phyloP scores from a whole-genome alignment of 2,329 filamentous ascomycete species.

The Aspergillus puulaauensis region DNA sequence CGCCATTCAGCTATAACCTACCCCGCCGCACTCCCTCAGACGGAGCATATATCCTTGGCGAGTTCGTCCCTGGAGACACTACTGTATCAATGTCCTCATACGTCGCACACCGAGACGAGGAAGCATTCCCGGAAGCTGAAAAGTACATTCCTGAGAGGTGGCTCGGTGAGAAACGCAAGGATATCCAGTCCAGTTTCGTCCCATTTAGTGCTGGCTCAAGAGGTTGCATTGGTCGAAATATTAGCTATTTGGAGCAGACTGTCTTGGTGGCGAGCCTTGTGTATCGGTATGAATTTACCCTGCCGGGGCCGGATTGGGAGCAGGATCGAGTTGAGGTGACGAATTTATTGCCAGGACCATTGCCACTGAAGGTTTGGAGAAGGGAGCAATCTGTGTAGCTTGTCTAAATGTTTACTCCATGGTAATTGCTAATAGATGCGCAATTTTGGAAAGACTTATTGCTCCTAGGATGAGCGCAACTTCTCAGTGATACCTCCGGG shows the following conservation, averaged over 20 bases:
- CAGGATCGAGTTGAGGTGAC: slow-evolving; percentile 26
- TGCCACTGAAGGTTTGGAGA: slow-evolving; percentile 33
- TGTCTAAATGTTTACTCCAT: too few species aligned
- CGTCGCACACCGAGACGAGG: slow-evolving; percentile 36
- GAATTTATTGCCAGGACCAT: slow-evolving; percentile 30
- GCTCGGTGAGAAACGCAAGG: slow-evolving; percentile 41
- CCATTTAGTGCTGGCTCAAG: slow-evolving; percentile 42
- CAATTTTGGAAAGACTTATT: too few species aligned
- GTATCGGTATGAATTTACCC: slow-evolving; percentile 29
- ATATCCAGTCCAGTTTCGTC: slow-evolving; percentile 40
- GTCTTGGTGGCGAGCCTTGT: slow-evolving; percentile 47
- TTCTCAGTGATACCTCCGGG: too few species aligned
- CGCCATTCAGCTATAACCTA: slow-evolving; percentile 45
- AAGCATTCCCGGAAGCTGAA: slow-evolving; percentile 39
- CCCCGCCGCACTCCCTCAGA: slow-evolving; percentile 47
- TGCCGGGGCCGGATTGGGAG: slow-evolving; percentile 26
- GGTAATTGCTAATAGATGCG: too few species aligned
- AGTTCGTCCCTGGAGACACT: slow-evolving; percentile 47
- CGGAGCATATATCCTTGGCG: slow-evolving; percentile 44
- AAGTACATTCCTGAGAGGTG: slow-evolving; percentile 43
- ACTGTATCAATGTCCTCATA: slow-evolving; percentile 45
- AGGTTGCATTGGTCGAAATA: slow-evolving; percentile 44
- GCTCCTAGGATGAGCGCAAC: too few species aligned
- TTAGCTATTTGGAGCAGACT: slow-evolving; percentile 48
- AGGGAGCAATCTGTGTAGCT: background rate